Conservation (phyloP, 2,329 filamentous ascomycete species). For the Xylaria sp. region DNA sequence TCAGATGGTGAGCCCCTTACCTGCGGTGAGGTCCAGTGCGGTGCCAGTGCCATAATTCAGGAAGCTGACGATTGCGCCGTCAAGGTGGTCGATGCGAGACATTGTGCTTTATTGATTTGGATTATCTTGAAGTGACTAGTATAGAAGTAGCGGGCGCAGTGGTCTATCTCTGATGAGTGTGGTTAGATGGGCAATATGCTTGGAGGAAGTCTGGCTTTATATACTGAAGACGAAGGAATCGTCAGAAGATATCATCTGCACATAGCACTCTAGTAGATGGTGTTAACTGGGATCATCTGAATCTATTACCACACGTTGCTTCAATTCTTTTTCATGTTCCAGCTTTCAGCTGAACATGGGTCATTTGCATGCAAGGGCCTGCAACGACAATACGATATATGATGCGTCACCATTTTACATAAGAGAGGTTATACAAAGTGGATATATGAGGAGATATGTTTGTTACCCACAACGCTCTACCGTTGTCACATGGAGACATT, state of each 20-base stretch:
- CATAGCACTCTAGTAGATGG: background rate
- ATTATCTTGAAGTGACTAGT: background rate
- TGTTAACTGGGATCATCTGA: background rate
- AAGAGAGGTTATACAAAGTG: background rate
- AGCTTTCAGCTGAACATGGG: background rate
- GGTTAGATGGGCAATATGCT: background rate
- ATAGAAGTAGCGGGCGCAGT: background rate
- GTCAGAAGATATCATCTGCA: background rate
- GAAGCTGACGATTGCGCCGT: constrained; percentile 12
- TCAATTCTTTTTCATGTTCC: background rate
- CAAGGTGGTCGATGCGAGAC: background rate
- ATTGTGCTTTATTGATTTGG: background rate
- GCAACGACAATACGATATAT: background rate
- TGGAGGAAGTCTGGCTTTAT: background rate
- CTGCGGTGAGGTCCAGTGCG: background rate
- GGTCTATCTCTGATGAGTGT: background rate
- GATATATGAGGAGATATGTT: background rate
- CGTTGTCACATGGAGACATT: background rate
- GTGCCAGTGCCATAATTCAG: constrained; percentile 5
- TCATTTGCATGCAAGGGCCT: background rate
- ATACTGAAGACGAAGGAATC: background rate
- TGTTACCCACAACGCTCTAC: background rate
- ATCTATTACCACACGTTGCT: background rate
- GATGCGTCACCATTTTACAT: background rate
- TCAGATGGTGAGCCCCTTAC: background rate